Conservation (phyloP, 2,329 filamentous ascomycete genomes). For the Alternaria rosae region DNA sequence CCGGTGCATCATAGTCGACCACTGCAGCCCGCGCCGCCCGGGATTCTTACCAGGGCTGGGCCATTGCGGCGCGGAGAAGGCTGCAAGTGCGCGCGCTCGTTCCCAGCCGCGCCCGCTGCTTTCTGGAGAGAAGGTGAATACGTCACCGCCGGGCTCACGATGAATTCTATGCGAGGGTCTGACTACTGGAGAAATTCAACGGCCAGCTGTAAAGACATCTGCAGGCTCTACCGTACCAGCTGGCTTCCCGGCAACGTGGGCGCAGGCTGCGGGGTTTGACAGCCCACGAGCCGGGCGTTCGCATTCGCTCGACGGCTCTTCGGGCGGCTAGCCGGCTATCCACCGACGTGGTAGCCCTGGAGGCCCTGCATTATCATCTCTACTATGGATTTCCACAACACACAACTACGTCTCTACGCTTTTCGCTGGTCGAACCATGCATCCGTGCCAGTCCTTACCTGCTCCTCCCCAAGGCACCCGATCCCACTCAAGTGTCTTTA, state of each 20-base stretch:
- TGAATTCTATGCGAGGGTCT: not conserved
- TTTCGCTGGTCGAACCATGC: slow-evolving; percentile 27
- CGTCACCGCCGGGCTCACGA: not conserved
- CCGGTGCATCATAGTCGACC: slow-evolving; percentile 8
- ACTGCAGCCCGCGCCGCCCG: slow-evolving; percentile 10
- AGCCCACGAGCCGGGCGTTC: slow-evolving; percentile 4
- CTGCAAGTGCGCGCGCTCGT: not conserved
- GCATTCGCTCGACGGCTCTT: slow-evolving; percentile 3
- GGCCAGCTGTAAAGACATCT: not conserved
- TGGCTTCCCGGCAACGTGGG: slow-evolving; percentile 8
- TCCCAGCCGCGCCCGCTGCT: not conserved
- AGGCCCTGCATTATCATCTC: not conserved
- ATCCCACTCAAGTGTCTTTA: slow-evolving; percentile 33
- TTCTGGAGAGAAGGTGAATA: not conserved
- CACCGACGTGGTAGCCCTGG: slow-evolving; percentile 4
- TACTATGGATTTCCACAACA: not conserved
- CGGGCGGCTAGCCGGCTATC: slow-evolving; percentile 11
- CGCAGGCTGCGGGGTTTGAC: not conserved
- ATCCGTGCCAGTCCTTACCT: slow-evolving; percentile 42
- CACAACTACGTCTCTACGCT: not conserved
- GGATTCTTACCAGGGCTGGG: slow-evolving; percentile 8
- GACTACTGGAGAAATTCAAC: not conserved
- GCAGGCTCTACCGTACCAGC: slow-evolving; percentile 4
- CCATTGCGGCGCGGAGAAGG: slow-evolving; percentile 11
- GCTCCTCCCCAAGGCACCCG: slow-evolving; percentile 37